Conservation (phyloP, 129 eudicot species). For the Helianthus tuberosus region DNA sequence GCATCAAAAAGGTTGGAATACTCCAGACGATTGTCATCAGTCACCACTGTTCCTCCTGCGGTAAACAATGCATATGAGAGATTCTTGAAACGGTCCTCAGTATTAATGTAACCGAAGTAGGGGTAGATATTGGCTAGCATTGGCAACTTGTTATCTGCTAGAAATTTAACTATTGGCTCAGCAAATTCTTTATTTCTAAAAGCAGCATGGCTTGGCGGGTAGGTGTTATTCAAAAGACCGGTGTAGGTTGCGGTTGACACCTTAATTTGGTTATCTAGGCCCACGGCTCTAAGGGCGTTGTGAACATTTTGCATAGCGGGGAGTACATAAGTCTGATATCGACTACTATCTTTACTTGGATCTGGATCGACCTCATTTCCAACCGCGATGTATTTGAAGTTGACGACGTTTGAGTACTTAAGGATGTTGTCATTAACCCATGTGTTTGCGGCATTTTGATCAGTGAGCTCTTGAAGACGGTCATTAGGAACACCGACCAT, state of each 20-base stretch:
- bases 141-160: no score
- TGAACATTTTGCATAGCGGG: conserved; percentile 43
- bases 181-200: no score
- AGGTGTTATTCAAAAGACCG: no score
- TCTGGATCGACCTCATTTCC: conserved; percentile 56
- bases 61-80: no score
- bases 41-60: no score
- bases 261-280: conserved; percentile 23
- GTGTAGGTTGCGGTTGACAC: conserved; percentile 18
- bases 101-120: no score
- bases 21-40: no score
- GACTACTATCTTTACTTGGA: not conserved
- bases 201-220: no score
- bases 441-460: conserved; percentile 29
- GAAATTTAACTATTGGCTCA: no score
- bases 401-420: conserved; percentile 44
- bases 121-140: no score
- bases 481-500: conserved; percentile 48
- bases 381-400: conserved; percentile 52
- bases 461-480: conserved; percentile 26
- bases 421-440: conserved; percentile 58
- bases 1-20: no score
- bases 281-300: conserved; percentile 27
- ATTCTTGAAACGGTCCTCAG: no score
- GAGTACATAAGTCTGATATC: conserved; percentile 21